A percentile compares a stretch with the other conserved stretches of the same genome.
phyloP scores from a whole-genome alignment of 2,329 filamentous ascomycete species.

The Talaromyces marneffei region DNA sequence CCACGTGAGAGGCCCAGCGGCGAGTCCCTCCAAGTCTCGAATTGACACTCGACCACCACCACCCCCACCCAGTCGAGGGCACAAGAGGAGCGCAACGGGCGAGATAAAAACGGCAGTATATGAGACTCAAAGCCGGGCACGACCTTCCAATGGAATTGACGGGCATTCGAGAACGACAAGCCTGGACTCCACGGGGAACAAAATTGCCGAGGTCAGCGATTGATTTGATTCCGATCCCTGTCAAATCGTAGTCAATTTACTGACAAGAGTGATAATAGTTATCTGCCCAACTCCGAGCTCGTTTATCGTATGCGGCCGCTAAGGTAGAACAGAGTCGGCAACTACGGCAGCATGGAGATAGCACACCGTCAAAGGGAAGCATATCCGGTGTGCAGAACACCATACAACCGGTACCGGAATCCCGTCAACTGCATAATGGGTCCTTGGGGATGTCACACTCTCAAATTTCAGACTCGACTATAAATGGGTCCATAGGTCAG shows the following conservation, averaged over 20 bases:
- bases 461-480: neutral
- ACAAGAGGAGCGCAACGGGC: slow-evolving; percentile 74
- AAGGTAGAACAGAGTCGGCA: slow-evolving; percentile 91
- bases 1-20: neutral
- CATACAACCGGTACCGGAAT: neutral
- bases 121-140: slow-evolving; percentile 16
- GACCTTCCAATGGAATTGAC: slow-evolving; percentile 30
- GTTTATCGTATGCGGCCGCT: slow-evolving; percentile 86
- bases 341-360: slow-evolving; percentile 57
- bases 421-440: slow-evolving; percentile 19
- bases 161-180: slow-evolving; percentile 66
- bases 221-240: neutral
- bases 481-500: slow-evolving; percentile 2
- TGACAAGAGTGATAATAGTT: slow-evolving; percentile 46
- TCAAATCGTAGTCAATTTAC: neutral
- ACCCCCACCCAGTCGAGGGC: slow-evolving; percentile 32
- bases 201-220: slow-evolving; percentile 67
- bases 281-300: slow-evolving; percentile 72
- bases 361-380: slow-evolving; percentile 32
- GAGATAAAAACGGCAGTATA: slow-evolving; percentile 53
- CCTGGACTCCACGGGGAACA: slow-evolving; percentile 60
- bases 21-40: slow-evolving; percentile 14
- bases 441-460: slow-evolving; percentile 21
- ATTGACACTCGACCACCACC: slow-evolving; percentile 9
- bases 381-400: slow-evolving; percentile 31